Conservation (phyloP, 1,284 basidiomycete species). For the Leccinum cinnamomeum region DNA sequence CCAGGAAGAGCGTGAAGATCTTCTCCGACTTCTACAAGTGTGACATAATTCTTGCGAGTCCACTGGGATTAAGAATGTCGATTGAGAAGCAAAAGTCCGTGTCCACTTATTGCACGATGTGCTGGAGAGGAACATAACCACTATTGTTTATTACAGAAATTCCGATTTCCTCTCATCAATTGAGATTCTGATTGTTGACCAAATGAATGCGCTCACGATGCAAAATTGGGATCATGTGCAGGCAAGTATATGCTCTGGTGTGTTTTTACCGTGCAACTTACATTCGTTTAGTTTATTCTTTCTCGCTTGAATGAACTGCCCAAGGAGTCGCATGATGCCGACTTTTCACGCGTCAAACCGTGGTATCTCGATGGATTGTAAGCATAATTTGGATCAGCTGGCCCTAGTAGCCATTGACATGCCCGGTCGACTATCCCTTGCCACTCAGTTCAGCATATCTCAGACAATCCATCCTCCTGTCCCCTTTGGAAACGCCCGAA, state of each 20-base stretch:
- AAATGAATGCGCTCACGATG: slow-evolving; percentile 93
- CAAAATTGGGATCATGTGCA: slow-evolving; percentile 99
- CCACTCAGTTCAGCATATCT: slow-evolving; percentile 68
- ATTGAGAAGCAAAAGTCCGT: slow-evolving; percentile 92
- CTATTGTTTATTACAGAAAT: slow-evolving; percentile 47
- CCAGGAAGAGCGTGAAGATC: slow-evolving; percentile 84
- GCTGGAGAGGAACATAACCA: neutral
- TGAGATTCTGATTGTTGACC: slow-evolving; percentile 92
- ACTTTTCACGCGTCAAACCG: slow-evolving; percentile 95
- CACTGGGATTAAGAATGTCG: slow-evolving; percentile 86
- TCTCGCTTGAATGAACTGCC: slow-evolving; percentile 86
- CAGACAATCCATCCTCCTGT: slow-evolving; percentile 88
- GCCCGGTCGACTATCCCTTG: neutral
- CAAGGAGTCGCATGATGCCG: slow-evolving; percentile 89
- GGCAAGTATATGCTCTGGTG: slow-evolving; percentile 40
- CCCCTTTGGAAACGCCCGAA: slow-evolving; percentile 89
- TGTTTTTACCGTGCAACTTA: neutral
- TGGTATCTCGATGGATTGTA: slow-evolving; percentile 96
- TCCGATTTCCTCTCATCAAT: slow-evolving; percentile 93
- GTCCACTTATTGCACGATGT: neutral
- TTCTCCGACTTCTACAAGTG: slow-evolving; percentile 89
- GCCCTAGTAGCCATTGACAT: neutral
- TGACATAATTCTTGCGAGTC: slow-evolving; percentile 93
- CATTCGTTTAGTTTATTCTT: slow-evolving; percentile 71
- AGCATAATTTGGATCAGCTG: slow-evolving; percentile 28